Evolutionary conservation across 2,329 filamentous ascomycete species (phyloP).

Genomic region (Tolypocladium ophioglossoides): DNA sequence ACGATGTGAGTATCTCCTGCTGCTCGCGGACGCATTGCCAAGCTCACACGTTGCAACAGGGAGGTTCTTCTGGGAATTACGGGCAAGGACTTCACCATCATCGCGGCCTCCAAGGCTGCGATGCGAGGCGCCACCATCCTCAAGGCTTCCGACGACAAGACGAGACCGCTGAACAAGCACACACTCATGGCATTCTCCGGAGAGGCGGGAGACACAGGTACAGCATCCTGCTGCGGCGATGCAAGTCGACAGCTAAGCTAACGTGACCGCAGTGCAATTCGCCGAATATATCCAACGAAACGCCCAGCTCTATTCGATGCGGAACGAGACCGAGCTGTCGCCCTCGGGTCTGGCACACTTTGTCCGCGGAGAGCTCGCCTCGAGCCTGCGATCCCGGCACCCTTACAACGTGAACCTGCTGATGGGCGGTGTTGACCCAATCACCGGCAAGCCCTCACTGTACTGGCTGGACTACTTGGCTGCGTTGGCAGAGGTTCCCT

Average conservation of each 20-base stretch:
- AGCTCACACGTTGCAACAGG: slow-evolving; percentile 39
- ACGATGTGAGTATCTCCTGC: slow-evolving; percentile 4
- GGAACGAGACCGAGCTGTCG: slow-evolving; percentile 86
- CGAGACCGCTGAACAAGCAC: slow-evolving; percentile 80
- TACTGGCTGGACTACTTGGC: slow-evolving; percentile 99
- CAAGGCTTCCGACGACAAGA: slow-evolving; percentile 95
- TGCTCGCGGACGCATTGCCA: not conserved
- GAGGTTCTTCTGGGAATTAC: slow-evolving; percentile 97
- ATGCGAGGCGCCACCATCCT: slow-evolving; percentile 96
- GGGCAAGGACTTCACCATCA: slow-evolving; percentile 97
- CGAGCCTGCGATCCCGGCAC: slow-evolving; percentile 79
- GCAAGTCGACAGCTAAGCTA: slow-evolving; percentile 5
- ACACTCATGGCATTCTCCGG: slow-evolving; percentile 92
- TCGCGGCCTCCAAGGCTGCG: slow-evolving; percentile 93
- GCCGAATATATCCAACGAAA: slow-evolving; percentile 99
- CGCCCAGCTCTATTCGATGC: slow-evolving; percentile 96
- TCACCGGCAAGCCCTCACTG: slow-evolving; percentile 79
- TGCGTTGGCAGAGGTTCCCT: slow-evolving; percentile 76
- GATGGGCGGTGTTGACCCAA: slow-evolving; percentile 85
- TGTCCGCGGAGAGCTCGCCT: slow-evolving; percentile 86
- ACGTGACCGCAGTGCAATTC: slow-evolving; percentile 70
- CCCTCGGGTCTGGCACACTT: slow-evolving; percentile 86
- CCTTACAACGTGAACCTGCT: slow-evolving; percentile 97
- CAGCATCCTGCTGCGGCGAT: slow-evolving; percentile 7
- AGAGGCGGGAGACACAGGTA: slow-evolving; percentile 91